Base-by-base conservation (phyloP, 1,284 basidiomycete species). In the Sanghuangporus sanghuang region DNA sequence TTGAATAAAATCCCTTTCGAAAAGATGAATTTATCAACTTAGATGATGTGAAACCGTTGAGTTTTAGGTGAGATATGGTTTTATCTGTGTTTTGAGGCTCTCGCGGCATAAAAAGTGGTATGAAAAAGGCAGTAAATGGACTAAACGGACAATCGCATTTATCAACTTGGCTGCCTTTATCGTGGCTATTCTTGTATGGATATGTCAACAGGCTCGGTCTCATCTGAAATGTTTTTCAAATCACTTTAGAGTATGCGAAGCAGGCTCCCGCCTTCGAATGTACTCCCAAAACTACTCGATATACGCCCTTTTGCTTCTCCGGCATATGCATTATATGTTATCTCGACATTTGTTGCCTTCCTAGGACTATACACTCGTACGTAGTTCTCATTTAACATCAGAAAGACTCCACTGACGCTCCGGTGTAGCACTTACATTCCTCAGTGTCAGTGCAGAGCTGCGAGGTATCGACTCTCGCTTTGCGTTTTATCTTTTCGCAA, bases 401-500 rank as follows among this genome's bases (percentile, higher is more conserved):
- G 16, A 14, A 2, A 21, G 21, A 48, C 23, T 2, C 21, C 42
- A 35, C 21, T 23, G 18, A 23, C 1, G 14, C 1, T 5, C 39
- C 36, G 4, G 27, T 32, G 27, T 64, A 79, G 80, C 79, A 6
- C 69, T 82, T 55, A 82, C 80, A 0, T 83, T 79, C 68, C 77
- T 81, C 55, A 78, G 79, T 63, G 73, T 78, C 32, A 77, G 77
- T 60, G 78, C 79, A 2, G 73, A 72, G 8, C 67, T 69, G 2
- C 70, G 74, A 27, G 80, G 80, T 3, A 66, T 83, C 5, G 71
- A 76, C 0, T 67, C 73, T 11, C 72, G 76, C n/a, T 77, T 81
- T 63, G 74, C 81, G 0, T 82, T 82, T 69, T 82, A 83, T 67
- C 73, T 83, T 4, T 75, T 82, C 40, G 76, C 79, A 53, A 80